Evolutionary conservation across 495 filamentous ascomycete genomes (phyloP), one percentile per base, ranked within the genome.

Genomic region (Hypoxylon crocopeplum): DNA sequence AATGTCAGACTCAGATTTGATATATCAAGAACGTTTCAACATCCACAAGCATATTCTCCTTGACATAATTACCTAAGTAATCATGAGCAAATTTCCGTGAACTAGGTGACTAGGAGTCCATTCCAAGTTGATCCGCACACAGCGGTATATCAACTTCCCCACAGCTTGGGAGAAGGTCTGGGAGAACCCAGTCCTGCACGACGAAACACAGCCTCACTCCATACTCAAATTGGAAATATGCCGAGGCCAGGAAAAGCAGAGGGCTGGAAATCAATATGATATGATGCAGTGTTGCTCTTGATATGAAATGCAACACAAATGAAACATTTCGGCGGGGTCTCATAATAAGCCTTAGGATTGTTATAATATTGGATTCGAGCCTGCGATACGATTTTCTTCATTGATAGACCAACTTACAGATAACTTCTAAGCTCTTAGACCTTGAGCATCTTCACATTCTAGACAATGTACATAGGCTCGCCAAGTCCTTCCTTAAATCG

Each of bases 171-270:
- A 27, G 24, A 3, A 27, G 4, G 24, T 27, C 8, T 27, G 24
- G 24, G 24, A 3, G 12, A 34, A 10, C 8, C 12, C 13, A 6
- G 21, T 38, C 19, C 36, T 34, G 11, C 53, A 48, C 44, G 16
- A 48, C 20, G 17, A 12, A n/a, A 49, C 54, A 57, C 54, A 48
- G 54, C 54, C 54, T 48, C 54, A 48, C 7, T 13, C 44, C 19
- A 49, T 42, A 34, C 36, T 49, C 29, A n/a, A 57, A 49, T 41
- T 19, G 29, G 36, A 13, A n/a, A n/a, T n/a, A 56, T 48, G 2
- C 13, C 33, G 21, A 30, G 19, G 33, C 11, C 8, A 25, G 21
- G 1, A 33, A 11, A 33, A 34, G 12, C 3, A 27, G 10, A 5
- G 12, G 22, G 6, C 7, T 13, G 15, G 21, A 42, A 42, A 12